phyloP scores from a whole-genome alignment of 1,139 yeast species.

The Saccharomyces pastorianus region DNA sequence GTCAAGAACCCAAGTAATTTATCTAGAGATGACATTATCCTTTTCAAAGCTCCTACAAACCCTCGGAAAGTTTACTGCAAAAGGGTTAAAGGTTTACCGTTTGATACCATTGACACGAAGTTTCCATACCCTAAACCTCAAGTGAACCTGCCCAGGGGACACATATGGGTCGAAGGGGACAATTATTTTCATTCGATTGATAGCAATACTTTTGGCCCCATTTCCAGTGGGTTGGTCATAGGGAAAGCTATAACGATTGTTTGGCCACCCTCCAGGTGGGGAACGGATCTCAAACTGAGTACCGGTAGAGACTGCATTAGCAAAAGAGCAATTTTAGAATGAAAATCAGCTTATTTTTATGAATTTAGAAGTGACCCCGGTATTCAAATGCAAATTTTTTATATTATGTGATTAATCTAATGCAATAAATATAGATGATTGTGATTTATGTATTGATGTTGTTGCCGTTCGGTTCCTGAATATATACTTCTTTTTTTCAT shows the following conservation, averaged over 20 bases:
- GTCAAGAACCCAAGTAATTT: slow-evolving; percentile 42
- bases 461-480: not conserved
- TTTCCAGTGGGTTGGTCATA: slow-evolving; percentile 65
- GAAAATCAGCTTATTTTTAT: not conserved
- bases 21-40: slow-evolving; percentile 61
- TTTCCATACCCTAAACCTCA: slow-evolving; percentile 56
- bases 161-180: slow-evolving; percentile 93
- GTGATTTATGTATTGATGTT: not conserved
- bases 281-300: slow-evolving; percentile 25
- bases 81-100: slow-evolving; percentile 66
- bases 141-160: slow-evolving; percentile 65
- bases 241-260: slow-evolving; percentile 62
- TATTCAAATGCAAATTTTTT: not conserved
- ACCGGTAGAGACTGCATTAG: slow-evolving; percentile 21
- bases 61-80: slow-evolving; percentile 70
- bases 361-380: not conserved
- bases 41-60: slow-evolving; percentile 69
- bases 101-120: slow-evolving; percentile 56
- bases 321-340: slow-evolving; percentile 1
- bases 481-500: not conserved
- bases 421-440: not conserved
- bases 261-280: slow-evolving; percentile 60
- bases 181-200: slow-evolving; percentile 75
- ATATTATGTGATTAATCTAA: not conserved
- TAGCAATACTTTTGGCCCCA: slow-evolving; percentile 78